Base-by-base conservation (phyloP, 352 stramenopile species). In the Aphanomyces invadans region DNA sequence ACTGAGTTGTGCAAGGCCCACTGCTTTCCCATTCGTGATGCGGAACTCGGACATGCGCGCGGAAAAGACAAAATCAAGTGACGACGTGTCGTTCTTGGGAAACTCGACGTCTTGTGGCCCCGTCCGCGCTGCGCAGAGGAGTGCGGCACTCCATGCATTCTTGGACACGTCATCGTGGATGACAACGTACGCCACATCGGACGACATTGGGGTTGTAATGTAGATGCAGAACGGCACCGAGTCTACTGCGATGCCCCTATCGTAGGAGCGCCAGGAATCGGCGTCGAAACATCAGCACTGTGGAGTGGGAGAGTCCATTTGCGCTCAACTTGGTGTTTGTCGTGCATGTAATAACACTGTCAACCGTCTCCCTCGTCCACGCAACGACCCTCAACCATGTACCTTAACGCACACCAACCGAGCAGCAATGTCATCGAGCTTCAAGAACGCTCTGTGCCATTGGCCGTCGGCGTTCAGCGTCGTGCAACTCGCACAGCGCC, bases 351-450 rank as follows among this genome's bases (percentile, higher is more conserved):
- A n/a, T 26, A 2, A 32, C 23, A 2, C 10, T 1, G 2, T 15
- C 21, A 21, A 12, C 49, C 3, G 4, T 57, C 2, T 1, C 1
- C 21, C 19, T 53, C 45, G n/a, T n/a, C n/a, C n/a, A n/a, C n/a
- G n/a, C n/a, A n/a, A n/a, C n/a, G n/a, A n/a, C n/a, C n/a, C n/a
- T n/a, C 5, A 25, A 25, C 4, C 19, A n/a, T 9, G 28, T 60
- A 60, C 52, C 25, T 36, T 74, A 62, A 87, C 87, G 15, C 72
- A 77, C 38, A 88, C 70, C 21, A 90, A 63, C 42, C 82, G 76
- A 23, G 75, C 81, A 4, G 81, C 83, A 38, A 88, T 85, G 46
- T 88, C 79, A 62, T 87, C 79, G 5, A 82, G 70, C 64, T 83
- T 87, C 63, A 88, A 45, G 33, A 78, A 86, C 28, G 81, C 60